Evolutionary conservation across 2,329 filamentous ascomycete species (phyloP), one percentile per base, ranked within the genome.

Genomic region (Colletotrichum sp.): DNA sequence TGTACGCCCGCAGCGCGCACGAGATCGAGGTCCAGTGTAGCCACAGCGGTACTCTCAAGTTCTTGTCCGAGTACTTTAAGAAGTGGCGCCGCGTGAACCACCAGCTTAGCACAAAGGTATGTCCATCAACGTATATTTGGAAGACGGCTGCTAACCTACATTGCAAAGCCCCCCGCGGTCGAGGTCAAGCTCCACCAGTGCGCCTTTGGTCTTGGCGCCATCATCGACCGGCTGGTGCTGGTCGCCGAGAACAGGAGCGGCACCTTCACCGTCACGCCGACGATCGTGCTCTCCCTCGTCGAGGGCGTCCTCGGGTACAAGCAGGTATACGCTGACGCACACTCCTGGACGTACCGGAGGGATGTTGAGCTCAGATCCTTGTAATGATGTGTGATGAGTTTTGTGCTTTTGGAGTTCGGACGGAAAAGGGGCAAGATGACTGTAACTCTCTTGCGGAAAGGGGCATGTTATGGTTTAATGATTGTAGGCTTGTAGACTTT

Each of bases 251-350:
- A 83, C 13, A 80, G 82, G 18, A 79, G 79, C 52, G 77, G 80
- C 10, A 66, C 78, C 4, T 85, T 84, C 68, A 78, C 80, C 1
- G 78, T 90, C 10, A 87, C 85, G 16, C 81, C 88, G 1, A 85
- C 87, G n/a, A 81, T 88, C 36, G 79, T 90, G 13, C 79, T 90
- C 24, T 83, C 85, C 0, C 80, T 90, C 9, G 81, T 90, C 1
- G 88, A 90, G 72, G 85, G 85, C 6, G 83, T 88, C 2, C 80
- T 90, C 71, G 88, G 88, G 0, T 90, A 90, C 76, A 79, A 83
- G 69, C 79, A 77, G 21, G 78, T 87, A 5, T 72, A 70, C 32
- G 70, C 66, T 13, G 70, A 77, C 34, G 76, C 74, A 6, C 71
- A 72, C 15, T 68, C 76, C n/a, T 77, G 76, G 76, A 77, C 65